Conservation (phyloP, 805 yeast genomes). For the Jamesozyma piceae region DNA sequence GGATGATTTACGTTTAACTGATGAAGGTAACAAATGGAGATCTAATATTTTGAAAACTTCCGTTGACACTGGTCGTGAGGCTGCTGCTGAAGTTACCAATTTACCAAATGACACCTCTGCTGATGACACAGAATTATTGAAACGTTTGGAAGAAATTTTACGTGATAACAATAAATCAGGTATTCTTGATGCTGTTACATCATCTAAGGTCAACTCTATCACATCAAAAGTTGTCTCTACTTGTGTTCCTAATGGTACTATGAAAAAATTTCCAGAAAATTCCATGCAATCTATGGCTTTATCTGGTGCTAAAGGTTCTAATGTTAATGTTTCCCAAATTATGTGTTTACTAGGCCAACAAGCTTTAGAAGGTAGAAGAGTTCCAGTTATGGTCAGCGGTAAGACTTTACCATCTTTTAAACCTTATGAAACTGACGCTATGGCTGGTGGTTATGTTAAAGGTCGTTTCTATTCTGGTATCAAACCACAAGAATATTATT, state of each 20-base stretch:
- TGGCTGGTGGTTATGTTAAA: conserved; percentile 97
- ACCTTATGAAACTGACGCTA: conserved; percentile 92
- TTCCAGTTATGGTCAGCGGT: conserved; percentile 98
- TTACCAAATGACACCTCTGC: conserved; percentile 43
- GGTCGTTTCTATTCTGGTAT: conserved; percentile 97
- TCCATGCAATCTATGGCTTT: conserved; percentile 98
- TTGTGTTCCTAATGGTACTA: conserved; percentile 94
- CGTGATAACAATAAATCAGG: conserved; percentile 91
- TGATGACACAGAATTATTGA: conserved; percentile 67
- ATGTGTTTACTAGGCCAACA: conserved; percentile 99
- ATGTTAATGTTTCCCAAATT: conserved; percentile 96
- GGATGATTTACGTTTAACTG: conserved; percentile 93
- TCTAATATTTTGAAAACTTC: conserved; percentile 68
- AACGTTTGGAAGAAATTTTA: conserved; percentile 85
- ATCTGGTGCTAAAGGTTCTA: conserved; percentile 98
- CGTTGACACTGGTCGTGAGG: conserved; percentile 75
- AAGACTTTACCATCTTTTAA: conserved; percentile 94
- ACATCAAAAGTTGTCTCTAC: conserved; percentile 90
- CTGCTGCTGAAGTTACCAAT: conserved; percentile 92
- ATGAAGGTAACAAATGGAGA: conserved; percentile 87
- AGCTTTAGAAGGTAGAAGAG: conserved; percentile 98
- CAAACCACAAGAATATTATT: conserved; percentile 95
- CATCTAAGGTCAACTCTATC: conserved; percentile 81
- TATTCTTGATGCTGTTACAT: conserved; percentile 90
- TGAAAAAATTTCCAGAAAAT: conserved; percentile 90